A percentile compares a stretch with the other conserved stretches of the same genome.
Conservation (phyloP, 352 stramenopile genomes). For the Detonula confervacea region DNA sequence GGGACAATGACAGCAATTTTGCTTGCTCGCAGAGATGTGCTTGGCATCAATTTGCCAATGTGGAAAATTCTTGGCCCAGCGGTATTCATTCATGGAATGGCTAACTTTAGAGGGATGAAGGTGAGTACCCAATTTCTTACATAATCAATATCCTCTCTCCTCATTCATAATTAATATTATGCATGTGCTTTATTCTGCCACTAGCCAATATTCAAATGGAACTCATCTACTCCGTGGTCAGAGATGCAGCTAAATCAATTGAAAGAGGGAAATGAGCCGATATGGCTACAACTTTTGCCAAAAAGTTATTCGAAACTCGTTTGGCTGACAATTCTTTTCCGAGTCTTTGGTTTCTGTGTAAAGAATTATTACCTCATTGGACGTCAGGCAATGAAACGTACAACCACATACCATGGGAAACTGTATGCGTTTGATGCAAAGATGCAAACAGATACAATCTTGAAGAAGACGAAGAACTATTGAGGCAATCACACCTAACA, state of each 20-base stretch:
- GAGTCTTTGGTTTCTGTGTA: conserved; percentile 80
- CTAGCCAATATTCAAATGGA: conserved; percentile 85
- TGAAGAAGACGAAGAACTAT: too few relatives aligned
- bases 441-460: conserved; percentile 65
- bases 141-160: too few relatives aligned
- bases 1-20: conserved; percentile 79
- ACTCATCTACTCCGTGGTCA: conserved; percentile 80
- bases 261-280: conserved; percentile 43
- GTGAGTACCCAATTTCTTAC: too few relatives aligned
- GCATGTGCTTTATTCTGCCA: too few relatives aligned
- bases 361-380: conserved; percentile 86
- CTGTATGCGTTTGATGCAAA: conserved; percentile 79
- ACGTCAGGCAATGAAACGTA: conserved; percentile 78
- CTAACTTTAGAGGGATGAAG: conserved; percentile 85
- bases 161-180: too few relatives aligned
- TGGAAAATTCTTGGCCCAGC: conserved; percentile 81
- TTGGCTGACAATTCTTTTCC: conserved; percentile 77
- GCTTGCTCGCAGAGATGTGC: conserved; percentile 76
- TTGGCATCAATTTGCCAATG: conserved; percentile 69
- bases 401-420: conserved; percentile 82
- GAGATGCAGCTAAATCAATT: conserved; percentile 83
- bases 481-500: too few relatives aligned
- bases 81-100: conserved; percentile 81
- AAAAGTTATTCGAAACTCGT: conserved; percentile 80
- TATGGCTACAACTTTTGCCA: conserved; percentile 57